phyloP scores from a whole-genome alignment of 768 basidiomycete genomes.

The Pleurotus cornucopiae region DNA sequence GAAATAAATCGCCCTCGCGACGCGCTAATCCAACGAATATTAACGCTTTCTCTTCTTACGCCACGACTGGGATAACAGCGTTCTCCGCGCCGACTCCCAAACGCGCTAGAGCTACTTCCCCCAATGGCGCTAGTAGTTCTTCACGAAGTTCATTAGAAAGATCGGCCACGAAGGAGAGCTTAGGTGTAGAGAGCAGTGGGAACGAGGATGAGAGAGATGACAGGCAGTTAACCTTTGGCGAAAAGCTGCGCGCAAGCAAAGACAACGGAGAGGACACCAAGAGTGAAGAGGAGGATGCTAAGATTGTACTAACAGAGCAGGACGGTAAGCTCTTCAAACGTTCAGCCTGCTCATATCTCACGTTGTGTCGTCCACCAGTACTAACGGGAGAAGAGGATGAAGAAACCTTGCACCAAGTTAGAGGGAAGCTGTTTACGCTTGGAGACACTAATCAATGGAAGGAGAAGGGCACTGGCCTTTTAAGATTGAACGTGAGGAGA shows the following conservation, averaged over 20 bases:
- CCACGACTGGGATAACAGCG: conserved; percentile 39
- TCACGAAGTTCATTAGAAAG: conserved; percentile 43
- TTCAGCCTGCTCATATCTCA: conserved; percentile 6
- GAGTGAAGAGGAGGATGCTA: conserved; percentile 44
- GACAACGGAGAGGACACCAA: conserved; percentile 52
- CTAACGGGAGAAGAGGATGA: conserved; percentile 80
- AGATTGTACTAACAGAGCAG: conserved; percentile 58
- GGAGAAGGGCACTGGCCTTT: conserved; percentile 68
- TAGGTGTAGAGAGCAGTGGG: conserved; percentile 29
- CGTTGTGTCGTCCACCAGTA: conserved; percentile 36
- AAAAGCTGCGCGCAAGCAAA: conserved; percentile 58
- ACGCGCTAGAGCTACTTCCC: conserved; percentile 50
- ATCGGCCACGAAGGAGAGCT: conserved; percentile 19
- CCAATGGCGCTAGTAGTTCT: conserved; percentile 28
- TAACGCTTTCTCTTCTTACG: conserved; percentile 62
- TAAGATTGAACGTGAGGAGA: conserved; percentile 65
- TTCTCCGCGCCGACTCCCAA: conserved; percentile 51
- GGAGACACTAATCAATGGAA: conserved; percentile 63
- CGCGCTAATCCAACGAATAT: conserved; percentile 36
- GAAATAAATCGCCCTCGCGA: conserved; percentile 55
- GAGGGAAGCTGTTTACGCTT: conserved; percentile 71
- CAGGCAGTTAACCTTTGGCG: conserved; percentile 49
- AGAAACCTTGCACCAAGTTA: conserved; percentile 68
- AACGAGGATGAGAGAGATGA: conserved; percentile 47
- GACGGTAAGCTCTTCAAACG: conserved; percentile 42